Evolutionary conservation across 2,329 filamentous ascomycete species (phyloP), one percentile per base, ranked within the genome.

Genomic region (Calcarisporium arbuscula): DNA sequence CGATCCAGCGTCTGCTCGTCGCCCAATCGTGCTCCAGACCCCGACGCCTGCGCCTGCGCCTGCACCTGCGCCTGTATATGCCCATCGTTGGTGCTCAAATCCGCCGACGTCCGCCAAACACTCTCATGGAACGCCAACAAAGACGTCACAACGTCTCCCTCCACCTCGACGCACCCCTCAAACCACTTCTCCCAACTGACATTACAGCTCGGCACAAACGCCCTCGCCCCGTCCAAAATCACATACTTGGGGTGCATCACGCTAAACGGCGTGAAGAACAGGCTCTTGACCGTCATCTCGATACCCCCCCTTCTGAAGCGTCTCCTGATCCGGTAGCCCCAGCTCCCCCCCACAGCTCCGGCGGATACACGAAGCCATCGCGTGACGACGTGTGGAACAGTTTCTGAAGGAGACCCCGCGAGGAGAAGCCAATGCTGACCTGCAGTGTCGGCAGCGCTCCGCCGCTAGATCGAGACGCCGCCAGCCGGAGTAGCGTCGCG

Each of bases 161-260:
- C 65, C 9, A 90, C 58, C 35, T 78, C 75, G 4, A 90, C 62
- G 36, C 80, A 85, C 0, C 81, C 83, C 54, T 94, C 86, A 18
- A 90, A 80, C 86, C 86, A 94, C n/a, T 76, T 60, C 56, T 92
- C 86, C 83, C 83, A 92, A 50, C 82, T 88, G 5, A 94, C 76
- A 47, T 94, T 94, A 57, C 84, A 89, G 47, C 82, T 87, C 0
- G 85, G 85, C 8, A 92, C 57, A 48, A 82, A 80, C 0, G 82
- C 82, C 3, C 61, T 67, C 20, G 64, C 56, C 1, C 80, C 70
- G 53, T 94, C 86, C 2, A 90, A 57, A 11, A 92, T 68, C 23
- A 90, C 68, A 46, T 85, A 90, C 50, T 94, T 94, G 0, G 85
- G 82, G 52, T 94, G 86, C 77, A 92, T 84, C n/a, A 94, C 81